Base-by-base conservation (phyloP, 2,329 filamentous ascomycete genomes). In the Xylaria sp. region DNA sequence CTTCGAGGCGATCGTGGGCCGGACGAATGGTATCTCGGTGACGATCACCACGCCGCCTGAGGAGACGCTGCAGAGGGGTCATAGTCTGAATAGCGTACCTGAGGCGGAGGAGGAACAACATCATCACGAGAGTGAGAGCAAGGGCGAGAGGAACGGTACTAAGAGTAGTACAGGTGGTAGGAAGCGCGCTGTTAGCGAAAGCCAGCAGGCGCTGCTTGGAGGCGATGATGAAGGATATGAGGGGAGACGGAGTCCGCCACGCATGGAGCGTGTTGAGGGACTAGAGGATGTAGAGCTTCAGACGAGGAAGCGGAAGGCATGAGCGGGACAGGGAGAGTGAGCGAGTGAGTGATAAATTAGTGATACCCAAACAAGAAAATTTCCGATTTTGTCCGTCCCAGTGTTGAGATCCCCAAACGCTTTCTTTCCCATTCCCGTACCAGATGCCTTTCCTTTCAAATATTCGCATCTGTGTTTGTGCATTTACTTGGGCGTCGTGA, bases 61-160 rank as follows among this genome's bases (percentile, higher is more conserved):
- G 2, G 57, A 64, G 47, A 40, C 42, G 4, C 7, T 55, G 33
- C 59, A 60, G 60, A 53, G 40, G 35, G 66, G 66, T 1, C 72
- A 71, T 33, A 74, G 72, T 35, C 64, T 75, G 7, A 69, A 71
- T 33, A 70, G 69, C 49, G 72, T 75, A 11, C 72, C 73, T 4
- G 73, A 75, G 63, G 65, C 61, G 8, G 70, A 66, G 14, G 72
- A 74, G 31, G 73, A 75, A 46, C 69, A 73, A 9, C 69, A 71
- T 7, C 53, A 60, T 12, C 14, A 14, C 12, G 21, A 47, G 0
- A 5, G 51, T n/a, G 31, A 5, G 5, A 33, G 31, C 5, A 33
- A 45, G 4, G 42, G 9, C 19, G 12, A n/a, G 12, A 6, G 12
- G 4, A 1, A 8, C 3, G 15, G 2, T 40, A 7, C 3, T 15